Percentiles rank a stretch among this genome's conserved stretches.
phyloP scores from a whole-genome alignment of 768 basidiomycete species.

The Rhizopogon salebrosus region DNA sequence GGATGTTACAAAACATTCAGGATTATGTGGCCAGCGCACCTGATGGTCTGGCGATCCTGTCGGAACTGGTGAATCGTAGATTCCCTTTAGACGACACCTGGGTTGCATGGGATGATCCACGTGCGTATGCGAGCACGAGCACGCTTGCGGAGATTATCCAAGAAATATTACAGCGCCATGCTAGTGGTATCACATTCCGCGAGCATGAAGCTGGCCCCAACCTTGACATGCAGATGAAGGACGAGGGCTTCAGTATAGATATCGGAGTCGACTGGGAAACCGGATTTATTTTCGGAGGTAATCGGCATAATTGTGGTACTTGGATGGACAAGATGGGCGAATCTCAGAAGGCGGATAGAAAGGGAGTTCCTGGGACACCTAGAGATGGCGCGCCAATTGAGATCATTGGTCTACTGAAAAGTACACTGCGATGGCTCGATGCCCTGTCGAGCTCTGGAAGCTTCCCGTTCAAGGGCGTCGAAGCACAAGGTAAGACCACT shows the following conservation, averaged over 20 bases:
- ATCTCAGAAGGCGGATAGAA: constrained; percentile 84
- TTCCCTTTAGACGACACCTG: constrained; percentile 94
- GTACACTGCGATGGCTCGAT: constrained; percentile 86
- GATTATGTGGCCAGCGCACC: constrained; percentile 85
- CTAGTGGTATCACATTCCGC: constrained; percentile 86
- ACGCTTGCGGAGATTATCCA: constrained; percentile 94
- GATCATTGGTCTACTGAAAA: constrained; percentile 90
- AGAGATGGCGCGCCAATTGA: constrained; percentile 95
- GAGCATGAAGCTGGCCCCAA: constrained; percentile 96
- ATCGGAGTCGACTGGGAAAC: constrained; percentile 96
- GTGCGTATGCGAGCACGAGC: constrained; percentile 76
- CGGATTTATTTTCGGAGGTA: constrained; percentile 87
- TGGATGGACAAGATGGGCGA: constrained; percentile 99
- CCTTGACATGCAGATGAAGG: constrained; percentile 95
- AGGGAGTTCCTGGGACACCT: constrained; percentile 93
- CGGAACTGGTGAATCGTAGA: constrained; percentile 81
- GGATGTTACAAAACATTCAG: constrained; percentile 98
- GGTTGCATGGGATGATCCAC: constrained; percentile 85
- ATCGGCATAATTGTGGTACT: constrained; percentile 79
- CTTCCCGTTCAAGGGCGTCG: constrained; percentile 90
- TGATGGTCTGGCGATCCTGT: constrained; percentile 74
- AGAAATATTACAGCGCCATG: constrained; percentile 93
- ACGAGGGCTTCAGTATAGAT: constrained; percentile 89
- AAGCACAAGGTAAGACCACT: constrained; percentile 61
- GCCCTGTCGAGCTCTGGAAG: constrained; percentile 54